A percentile compares a stretch with the other conserved stretches of the same genome.
These are phyloP conservation scores for Aspergillus floridensis DNA, from an alignment of 2,329 filamentous ascomycete species.

Conservation along the genomic window DNA sequence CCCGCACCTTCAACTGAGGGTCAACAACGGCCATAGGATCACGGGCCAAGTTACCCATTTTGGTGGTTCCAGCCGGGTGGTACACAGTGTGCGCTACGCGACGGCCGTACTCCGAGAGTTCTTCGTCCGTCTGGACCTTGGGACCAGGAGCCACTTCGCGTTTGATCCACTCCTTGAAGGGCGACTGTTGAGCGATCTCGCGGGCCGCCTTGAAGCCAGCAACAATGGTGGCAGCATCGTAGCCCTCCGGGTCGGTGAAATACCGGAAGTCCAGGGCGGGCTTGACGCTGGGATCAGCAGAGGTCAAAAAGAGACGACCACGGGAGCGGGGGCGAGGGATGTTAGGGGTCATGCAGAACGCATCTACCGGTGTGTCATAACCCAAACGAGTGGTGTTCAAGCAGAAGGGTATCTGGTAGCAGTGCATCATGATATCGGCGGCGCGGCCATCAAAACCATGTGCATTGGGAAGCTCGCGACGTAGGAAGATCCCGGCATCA, in stretches of 20 bases:
- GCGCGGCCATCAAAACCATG: slow-evolving; percentile 68
- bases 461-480: slow-evolving; percentile 70
- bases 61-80: slow-evolving; percentile 83
- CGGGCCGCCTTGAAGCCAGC: slow-evolving; percentile 75
- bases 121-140: slow-evolving; percentile 70
- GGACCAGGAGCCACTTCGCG: slow-evolving; percentile 77
- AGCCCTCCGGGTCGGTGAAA: slow-evolving; percentile 82
- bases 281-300: slow-evolving; percentile 71
- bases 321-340: slow-evolving; percentile 79
- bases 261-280: slow-evolving; percentile 85
- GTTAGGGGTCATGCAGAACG: slow-evolving; percentile 92
- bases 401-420: slow-evolving; percentile 91
- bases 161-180: slow-evolving; percentile 81
- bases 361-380: slow-evolving; percentile 68
- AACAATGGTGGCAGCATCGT: slow-evolving; percentile 78
- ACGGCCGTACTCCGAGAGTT: slow-evolving; percentile 76
- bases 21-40: slow-evolving; percentile 80
- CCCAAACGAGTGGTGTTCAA: slow-evolving; percentile 80
- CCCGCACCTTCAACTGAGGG: slow-evolving; percentile 66
- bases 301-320: slow-evolving; percentile 74
- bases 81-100: slow-evolving; percentile 84
- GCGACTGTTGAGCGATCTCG: slow-evolving; percentile 68
- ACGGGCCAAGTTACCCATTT: slow-evolving; percentile 73
- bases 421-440: slow-evolving; percentile 93
- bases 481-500: slow-evolving; percentile 83